Conservation (phyloP, 2,329 filamentous ascomycete genomes). For the Stromatinia cepivora region DNA sequence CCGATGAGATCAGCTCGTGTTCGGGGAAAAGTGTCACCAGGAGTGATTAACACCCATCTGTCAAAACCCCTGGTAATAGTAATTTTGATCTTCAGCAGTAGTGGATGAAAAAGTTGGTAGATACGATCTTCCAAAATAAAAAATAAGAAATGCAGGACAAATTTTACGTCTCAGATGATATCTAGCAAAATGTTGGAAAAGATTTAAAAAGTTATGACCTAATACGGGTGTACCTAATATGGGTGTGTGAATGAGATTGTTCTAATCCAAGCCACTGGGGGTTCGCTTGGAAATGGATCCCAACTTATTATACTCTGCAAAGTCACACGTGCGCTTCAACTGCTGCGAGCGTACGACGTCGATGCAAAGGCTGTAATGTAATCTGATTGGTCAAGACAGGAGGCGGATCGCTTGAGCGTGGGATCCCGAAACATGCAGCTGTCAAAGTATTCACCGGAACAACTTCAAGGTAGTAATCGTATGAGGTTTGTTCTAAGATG, state of each 20-base stretch:
- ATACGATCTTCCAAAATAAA: constrained; percentile 5
- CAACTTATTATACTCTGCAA: background rate
- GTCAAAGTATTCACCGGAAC: constrained; percentile 22
- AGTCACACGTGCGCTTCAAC: background rate
- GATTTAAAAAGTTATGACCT: background rate
- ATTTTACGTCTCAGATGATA: background rate
- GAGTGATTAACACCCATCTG: constrained; percentile 5
- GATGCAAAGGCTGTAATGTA: background rate
- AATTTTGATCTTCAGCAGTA: constrained; percentile 13
- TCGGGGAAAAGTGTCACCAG: constrained; percentile 10
- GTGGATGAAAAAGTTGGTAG: background rate
- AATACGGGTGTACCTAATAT: background rate
- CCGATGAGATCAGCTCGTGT: constrained; percentile 18
- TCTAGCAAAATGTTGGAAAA: background rate
- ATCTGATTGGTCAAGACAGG: constrained; percentile 4
- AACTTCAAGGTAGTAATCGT: background rate
- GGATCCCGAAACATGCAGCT: constrained; percentile 25
- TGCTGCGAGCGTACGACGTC: background rate
- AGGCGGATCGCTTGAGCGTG: constrained; percentile 15
- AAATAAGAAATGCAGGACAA: background rate
- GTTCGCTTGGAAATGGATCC: background rate
- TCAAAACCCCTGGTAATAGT: background rate
- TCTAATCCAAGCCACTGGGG: background rate
- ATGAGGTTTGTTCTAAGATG: background rate
- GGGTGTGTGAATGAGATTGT: background rate